phyloP scores from a whole-genome alignment of 768 basidiomycete genomes.

The Hericium coralloides region DNA sequence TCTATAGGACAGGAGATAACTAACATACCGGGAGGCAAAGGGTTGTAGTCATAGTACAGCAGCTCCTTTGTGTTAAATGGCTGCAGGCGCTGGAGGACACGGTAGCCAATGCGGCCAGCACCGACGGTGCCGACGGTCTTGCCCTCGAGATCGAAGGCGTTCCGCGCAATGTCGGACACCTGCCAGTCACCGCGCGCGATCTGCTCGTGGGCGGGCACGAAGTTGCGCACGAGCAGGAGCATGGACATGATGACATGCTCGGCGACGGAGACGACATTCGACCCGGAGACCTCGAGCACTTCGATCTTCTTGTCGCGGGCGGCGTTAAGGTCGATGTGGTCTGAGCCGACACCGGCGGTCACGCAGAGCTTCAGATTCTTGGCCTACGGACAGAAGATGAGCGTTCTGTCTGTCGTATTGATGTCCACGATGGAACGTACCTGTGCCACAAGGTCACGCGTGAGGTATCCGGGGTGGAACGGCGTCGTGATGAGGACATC shows the following conservation, averaged over 20 bases:
- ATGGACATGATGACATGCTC: conserved; percentile 36
- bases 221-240: conserved; percentile 38
- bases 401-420: background rate
- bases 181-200: conserved; percentile 32
- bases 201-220: conserved; percentile 28
- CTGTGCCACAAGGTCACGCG: conserved; percentile 17
- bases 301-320: conserved; percentile 68
- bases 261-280: conserved; percentile 35
- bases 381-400: conserved; percentile 32
- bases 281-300: conserved; percentile 55
- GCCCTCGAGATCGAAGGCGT: conserved; percentile 37
- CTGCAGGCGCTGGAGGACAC: conserved; percentile 19
- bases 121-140: conserved; percentile 41
- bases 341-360: conserved; percentile 80
- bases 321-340: conserved; percentile 78
- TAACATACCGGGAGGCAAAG: conserved; percentile 15
- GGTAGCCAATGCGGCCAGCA: conserved; percentile 33
- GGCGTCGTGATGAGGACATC: conserved; percentile 20
- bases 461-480: conserved; percentile 23
- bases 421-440: background rate
- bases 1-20: background rate
- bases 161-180: conserved; percentile 28
- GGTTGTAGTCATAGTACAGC: conserved; percentile 32
- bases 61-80: conserved; percentile 38
- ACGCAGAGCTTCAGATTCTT: conserved; percentile 78